phyloP scores from a whole-genome alignment of 768 basidiomycete species.

The Gloeostereum incarnatum region DNA sequence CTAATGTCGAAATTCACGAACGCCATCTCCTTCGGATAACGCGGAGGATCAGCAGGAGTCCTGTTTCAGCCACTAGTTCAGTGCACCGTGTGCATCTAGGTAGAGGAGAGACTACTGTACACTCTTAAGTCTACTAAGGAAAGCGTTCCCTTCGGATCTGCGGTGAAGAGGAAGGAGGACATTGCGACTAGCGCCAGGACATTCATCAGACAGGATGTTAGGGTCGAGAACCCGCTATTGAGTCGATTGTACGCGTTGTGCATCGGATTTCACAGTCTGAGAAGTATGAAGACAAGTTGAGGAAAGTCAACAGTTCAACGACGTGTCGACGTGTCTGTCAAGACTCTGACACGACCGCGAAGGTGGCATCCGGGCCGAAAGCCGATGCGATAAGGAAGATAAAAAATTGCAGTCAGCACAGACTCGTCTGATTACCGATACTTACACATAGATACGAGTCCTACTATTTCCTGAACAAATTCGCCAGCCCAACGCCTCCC shows the following conservation, averaged over 20 bases:
- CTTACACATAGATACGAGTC: too few relatives aligned
- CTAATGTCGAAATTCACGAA: conserved; percentile 51
- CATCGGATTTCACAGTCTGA: too few relatives aligned
- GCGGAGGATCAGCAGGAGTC: conserved; percentile 46
- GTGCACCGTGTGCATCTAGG: conserved; percentile 4
- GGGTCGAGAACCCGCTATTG: conserved; percentile 64
- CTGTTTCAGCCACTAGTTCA: conserved; percentile 33
- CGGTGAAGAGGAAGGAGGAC: conserved; percentile 59
- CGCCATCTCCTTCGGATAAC: conserved; percentile 48
- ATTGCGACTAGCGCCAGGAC: conserved; percentile 64
- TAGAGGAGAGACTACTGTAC: conserved; percentile 26
- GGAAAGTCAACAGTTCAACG: too few relatives aligned
- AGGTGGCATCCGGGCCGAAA: too few relatives aligned
- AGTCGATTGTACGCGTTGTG: conserved; percentile 61
- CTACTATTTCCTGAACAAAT: too few relatives aligned
- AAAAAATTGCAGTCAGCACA: too few relatives aligned
- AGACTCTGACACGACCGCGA: too few relatives aligned
- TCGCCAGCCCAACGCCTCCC: conserved; percentile 57
- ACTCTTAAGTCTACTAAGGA: conserved; percentile 65
- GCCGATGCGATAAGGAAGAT: too few relatives aligned
- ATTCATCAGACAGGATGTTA: conserved; percentile 69
- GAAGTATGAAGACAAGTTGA: too few relatives aligned
- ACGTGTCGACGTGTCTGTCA: too few relatives aligned
- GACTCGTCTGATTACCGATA: too few relatives aligned
- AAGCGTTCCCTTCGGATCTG: conserved; percentile 47